Conservation (phyloP, 352 stramenopile genomes). For the Pythium monospermum region DNA sequence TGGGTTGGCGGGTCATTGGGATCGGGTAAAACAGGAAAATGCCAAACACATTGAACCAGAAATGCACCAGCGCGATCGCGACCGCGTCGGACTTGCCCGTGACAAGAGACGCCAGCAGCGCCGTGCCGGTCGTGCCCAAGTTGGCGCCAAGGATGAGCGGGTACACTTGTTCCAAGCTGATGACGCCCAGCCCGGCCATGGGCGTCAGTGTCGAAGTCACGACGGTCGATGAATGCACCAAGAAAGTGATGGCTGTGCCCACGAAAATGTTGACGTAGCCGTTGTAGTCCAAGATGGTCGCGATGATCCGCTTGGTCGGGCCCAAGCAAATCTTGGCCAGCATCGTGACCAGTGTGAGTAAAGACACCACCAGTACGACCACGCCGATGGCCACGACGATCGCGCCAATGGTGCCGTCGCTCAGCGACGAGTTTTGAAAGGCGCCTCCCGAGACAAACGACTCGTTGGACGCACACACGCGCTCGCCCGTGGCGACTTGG, state of each 20-base stretch:
- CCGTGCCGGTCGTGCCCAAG: conserved; percentile 74
- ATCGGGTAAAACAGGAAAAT: conserved; percentile 77
- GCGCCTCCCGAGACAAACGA: conserved; percentile 5
- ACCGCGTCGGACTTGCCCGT: conserved; percentile 44
- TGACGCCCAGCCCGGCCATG: conserved; percentile 49
- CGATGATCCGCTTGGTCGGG: conserved; percentile 52
- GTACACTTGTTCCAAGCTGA: conserved; percentile 62
- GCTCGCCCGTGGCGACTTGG: background rate
- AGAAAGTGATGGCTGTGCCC: conserved; percentile 57
- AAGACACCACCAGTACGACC: conserved; percentile 10
- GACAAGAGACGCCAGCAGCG: conserved; percentile 56
- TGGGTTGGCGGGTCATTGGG: conserved; percentile 52
- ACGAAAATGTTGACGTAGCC: conserved; percentile 62
- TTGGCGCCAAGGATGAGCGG: conserved; percentile 75
- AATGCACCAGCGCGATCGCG: conserved; percentile 64
- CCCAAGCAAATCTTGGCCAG: conserved; percentile 32
- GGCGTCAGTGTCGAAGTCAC: conserved; percentile 71
- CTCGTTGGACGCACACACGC: background rate
- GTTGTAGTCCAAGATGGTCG: conserved; percentile 66
- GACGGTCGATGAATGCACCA: conserved; percentile 69
- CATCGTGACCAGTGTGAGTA: conserved; percentile 17
- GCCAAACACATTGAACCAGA: conserved; percentile 77
- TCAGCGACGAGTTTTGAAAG: background rate
- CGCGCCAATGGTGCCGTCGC: conserved; percentile 4
- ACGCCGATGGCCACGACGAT: conserved; percentile 13